These are phyloP conservation scores for Streptanthus diversifolius DNA, from an alignment of 345 rosid genomes.

Conservation along the genomic window DNA sequence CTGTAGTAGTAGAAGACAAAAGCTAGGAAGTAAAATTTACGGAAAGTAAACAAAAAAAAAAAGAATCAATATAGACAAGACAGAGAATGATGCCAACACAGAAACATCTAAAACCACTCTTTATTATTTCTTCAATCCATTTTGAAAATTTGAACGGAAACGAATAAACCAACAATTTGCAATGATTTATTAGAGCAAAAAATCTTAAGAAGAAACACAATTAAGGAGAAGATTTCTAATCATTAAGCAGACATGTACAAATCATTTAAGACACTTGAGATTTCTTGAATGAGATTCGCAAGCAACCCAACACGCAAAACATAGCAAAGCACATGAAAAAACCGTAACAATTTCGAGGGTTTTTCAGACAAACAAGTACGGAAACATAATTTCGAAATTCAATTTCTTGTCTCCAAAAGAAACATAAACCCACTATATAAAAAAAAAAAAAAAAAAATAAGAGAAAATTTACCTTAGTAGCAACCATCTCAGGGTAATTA, in stretches of 20 bases:
- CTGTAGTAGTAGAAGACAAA: constrained; percentile 25
- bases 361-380: constrained; percentile 23
- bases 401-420: constrained; percentile 1
- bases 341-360: constrained; percentile 2
- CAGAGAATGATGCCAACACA: constrained; percentile 18
- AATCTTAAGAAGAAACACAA: not conserved
- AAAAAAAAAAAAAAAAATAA: not conserved
- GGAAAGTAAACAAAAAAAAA: constrained; percentile 20
- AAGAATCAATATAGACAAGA: constrained; percentile 17
- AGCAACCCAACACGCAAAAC: constrained; percentile 34
- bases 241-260: not conserved
- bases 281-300: constrained; percentile 13
- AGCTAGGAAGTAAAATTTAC: constrained; percentile 9
- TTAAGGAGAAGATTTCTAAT: not conserved
- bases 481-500: constrained; percentile 99
- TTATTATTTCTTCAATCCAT: not conserved
- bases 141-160: constrained; percentile 19
- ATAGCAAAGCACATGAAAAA: constrained; percentile 29
- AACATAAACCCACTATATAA: not conserved
- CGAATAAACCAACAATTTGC: not conserved
- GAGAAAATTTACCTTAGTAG: constrained; percentile 63
- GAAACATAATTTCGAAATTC: constrained; percentile 10
- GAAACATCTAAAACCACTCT: constrained; percentile 21
- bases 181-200: not conserved
- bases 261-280: constrained; percentile 22